Evolutionary conservation across 2,329 filamentous ascomycete genomes (phyloP).

Genomic region (Venturiaceae sp.): DNA sequence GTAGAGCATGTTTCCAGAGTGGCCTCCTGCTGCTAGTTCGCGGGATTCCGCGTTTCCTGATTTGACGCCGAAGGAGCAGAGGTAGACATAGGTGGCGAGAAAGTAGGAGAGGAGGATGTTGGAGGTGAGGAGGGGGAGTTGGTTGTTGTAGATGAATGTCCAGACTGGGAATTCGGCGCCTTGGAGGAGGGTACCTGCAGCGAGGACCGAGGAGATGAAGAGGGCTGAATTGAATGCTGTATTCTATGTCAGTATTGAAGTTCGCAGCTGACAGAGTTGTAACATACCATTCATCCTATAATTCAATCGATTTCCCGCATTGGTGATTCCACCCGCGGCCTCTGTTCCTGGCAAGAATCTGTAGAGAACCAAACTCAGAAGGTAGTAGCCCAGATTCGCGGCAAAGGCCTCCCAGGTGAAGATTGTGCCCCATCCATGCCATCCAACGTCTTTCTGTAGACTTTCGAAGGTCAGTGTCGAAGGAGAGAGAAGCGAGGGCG

Average conservation of each 20-base stretch:
- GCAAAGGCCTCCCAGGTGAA: constrained; percentile 58
- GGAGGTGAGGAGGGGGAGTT: constrained; percentile 72
- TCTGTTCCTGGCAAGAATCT: constrained; percentile 65
- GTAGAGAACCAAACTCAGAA: constrained; percentile 65
- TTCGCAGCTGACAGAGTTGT: background rate
- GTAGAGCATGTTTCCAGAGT: constrained; percentile 77
- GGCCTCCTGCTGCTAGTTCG: constrained; percentile 72
- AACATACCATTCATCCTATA: constrained; percentile 59
- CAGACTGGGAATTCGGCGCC: constrained; percentile 80
- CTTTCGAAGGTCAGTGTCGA: constrained; percentile 59
- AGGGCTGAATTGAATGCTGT: constrained; percentile 67
- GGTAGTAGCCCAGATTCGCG: constrained; percentile 70
- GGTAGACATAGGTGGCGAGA: constrained; percentile 70
- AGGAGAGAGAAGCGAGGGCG: constrained; percentile 67
- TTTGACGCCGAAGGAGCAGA: constrained; percentile 73
- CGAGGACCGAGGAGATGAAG: constrained; percentile 59
- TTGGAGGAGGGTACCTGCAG: constrained; percentile 64
- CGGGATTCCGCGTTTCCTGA: constrained; percentile 58
- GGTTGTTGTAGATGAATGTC: constrained; percentile 90
- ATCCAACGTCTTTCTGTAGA: constrained; percentile 72
- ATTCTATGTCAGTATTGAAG: constrained; percentile 7
- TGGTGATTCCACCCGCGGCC: constrained; percentile 59
- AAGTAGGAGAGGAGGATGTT: constrained; percentile 68
- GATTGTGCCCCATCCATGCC: constrained; percentile 67
- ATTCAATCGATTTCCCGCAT: constrained; percentile 62